Evolutionary conservation across 129 eudicot genomes (phyloP).

Genomic region (Dittrichia graveolens): DNA sequence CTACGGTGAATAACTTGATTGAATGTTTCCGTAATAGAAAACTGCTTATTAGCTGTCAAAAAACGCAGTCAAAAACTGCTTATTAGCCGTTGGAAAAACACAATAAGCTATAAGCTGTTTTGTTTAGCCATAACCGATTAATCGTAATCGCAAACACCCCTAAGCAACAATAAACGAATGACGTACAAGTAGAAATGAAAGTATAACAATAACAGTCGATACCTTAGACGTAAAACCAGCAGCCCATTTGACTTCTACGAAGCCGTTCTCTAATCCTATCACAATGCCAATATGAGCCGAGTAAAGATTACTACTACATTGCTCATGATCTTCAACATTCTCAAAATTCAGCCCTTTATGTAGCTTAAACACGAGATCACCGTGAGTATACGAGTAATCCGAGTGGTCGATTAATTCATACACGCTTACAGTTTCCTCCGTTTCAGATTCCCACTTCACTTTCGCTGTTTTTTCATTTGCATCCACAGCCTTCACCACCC

Average conservation of each 20-base stretch:
- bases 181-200: not conserved
- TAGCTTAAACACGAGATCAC: conserved; percentile 64
- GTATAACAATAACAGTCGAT: no score
- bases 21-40: not conserved
- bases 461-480: conserved; percentile 78
- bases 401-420: conserved; percentile 93
- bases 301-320: conserved; percentile 24
- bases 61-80: no score
- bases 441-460: conserved; percentile 60
- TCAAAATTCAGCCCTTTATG: conserved; percentile 29
- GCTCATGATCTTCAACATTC: conserved; percentile 15
- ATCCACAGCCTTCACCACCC: conserved; percentile 69
- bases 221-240: conserved; percentile 71
- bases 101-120: no score
- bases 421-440: conserved; percentile 75
- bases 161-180: no score
- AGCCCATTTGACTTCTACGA: conserved; percentile 85
- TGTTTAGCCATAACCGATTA: no score
- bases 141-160: no score
- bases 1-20: conserved; percentile 13
- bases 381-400: conserved; percentile 58
- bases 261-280: conserved; percentile 53
- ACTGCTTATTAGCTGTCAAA: no score
- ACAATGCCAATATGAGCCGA: conserved; percentile 67
- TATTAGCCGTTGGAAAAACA: no score